Evolutionary conservation across 306 rosid species (phyloP).

Genomic region (Malus orientalis): DNA sequence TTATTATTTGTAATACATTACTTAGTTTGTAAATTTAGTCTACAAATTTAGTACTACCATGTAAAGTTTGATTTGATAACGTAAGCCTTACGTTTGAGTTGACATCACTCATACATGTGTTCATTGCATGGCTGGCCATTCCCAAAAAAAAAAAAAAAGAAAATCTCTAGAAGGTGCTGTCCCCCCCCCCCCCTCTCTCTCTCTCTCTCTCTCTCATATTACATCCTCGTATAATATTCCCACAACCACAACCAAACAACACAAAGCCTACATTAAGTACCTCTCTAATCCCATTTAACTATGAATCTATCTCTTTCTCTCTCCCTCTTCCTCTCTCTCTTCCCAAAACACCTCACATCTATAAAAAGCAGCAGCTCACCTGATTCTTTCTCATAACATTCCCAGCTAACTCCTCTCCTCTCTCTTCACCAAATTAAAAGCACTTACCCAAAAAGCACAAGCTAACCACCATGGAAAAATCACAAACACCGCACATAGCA

Average conservation of each 20-base stretch:
- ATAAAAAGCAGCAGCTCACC: background rate
- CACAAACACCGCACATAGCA: constrained; percentile 27
- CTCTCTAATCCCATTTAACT: background rate
- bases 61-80: constrained; percentile 10
- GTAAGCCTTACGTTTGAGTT: constrained; percentile 48
- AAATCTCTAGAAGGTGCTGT: background rate
- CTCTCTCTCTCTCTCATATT: background rate
- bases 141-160: background rate
- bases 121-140: background rate
- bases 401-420: background rate
- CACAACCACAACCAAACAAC: background rate
- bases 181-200: background rate
- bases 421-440: background rate
- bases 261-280: background rate
- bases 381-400: background rate
- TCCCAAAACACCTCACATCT: background rate
- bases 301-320: background rate
- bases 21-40: too few species aligned
- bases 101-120: constrained; percentile 34
- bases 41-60: too few species aligned
- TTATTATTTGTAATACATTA: too few species aligned
- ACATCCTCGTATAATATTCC: background rate
- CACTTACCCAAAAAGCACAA: background rate
- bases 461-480: constrained; percentile 22
- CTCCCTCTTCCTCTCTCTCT: background rate